These are phyloP conservation scores for Paramecium pentaurelia DNA, from an alignment of 73 alveolate species.

Conservation along the genomic window DNA sequence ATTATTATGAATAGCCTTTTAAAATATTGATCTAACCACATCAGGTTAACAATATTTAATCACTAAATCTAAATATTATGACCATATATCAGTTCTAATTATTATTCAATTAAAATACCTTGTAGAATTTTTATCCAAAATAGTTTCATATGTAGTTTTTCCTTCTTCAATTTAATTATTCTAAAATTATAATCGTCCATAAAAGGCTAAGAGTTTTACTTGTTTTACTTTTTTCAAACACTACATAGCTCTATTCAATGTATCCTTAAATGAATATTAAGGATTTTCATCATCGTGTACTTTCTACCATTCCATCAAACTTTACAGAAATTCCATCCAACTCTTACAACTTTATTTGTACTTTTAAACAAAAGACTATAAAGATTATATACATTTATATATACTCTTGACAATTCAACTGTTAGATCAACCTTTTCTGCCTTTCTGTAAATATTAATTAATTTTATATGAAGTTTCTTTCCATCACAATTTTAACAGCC, in stretches of 20 bases:
- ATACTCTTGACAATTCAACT: conserved; percentile 36
- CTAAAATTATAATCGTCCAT: conserved; percentile 80
- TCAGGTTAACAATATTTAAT: conserved; percentile 76
- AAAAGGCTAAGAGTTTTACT: conserved; percentile 77
- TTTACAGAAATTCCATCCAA: conserved; percentile 53
- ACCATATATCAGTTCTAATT: conserved; percentile 91
- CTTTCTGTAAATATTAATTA: conserved; percentile 82
- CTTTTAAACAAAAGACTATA: conserved; percentile 38
- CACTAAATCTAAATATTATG: conserved; percentile 90
- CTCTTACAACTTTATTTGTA: conserved; percentile 50
- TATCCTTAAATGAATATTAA: conserved; percentile 46
- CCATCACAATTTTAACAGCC: conserved; percentile 89
- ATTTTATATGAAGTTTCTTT: conserved; percentile 75
- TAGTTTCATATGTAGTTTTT: conserved; percentile 91
- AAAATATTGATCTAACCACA: conserved; percentile 66
- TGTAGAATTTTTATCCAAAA: conserved; percentile 86
- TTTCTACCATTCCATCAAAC: conserved; percentile 53
- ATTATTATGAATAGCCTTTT: conserved; percentile 59
- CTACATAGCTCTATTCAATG: conserved; percentile 78
- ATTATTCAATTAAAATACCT: neutral
- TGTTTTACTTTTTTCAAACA: conserved; percentile 77
- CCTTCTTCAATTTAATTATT: conserved; percentile 88
- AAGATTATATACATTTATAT: too few species aligned
- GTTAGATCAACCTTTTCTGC: conserved; percentile 66
- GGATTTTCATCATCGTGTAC: conserved; percentile 62